phyloP scores from a whole-genome alignment of 2,329 filamentous ascomycete genomes.

The Pyricularia pennisetigena region DNA sequence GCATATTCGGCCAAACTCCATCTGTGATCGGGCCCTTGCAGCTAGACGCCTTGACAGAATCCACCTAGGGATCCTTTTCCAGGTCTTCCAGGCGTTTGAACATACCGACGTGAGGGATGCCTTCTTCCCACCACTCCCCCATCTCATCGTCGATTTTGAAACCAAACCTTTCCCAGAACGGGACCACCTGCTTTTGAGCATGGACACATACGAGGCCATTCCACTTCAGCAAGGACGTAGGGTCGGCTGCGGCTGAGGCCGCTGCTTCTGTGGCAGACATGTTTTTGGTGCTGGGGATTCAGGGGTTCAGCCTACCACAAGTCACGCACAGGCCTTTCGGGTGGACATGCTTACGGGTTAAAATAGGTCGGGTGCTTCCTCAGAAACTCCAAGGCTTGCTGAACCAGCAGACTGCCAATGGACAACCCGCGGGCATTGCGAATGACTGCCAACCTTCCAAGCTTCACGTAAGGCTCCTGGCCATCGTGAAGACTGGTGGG shows the following conservation, averaged over 20 bases:
- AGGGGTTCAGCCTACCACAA: not conserved
- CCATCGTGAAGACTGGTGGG: conserved; percentile 45
- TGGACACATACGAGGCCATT: conserved; percentile 69
- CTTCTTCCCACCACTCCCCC: conserved; percentile 75
- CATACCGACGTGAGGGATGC: conserved; percentile 81
- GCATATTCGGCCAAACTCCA: not conserved
- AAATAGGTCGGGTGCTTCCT: conserved; percentile 47
- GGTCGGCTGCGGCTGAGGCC: not conserved
- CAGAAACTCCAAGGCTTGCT: conserved; percentile 60
- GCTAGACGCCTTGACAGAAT: not conserved
- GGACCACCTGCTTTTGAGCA: conserved; percentile 58
- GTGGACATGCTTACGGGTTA: conserved; percentile 21
- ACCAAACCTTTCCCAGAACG: conserved; percentile 60
- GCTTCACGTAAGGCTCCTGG: conserved; percentile 68
- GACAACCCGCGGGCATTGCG: conserved; percentile 54
- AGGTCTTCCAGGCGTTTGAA: conserved; percentile 37
- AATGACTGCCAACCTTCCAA: conserved; percentile 68
- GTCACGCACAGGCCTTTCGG: conserved; percentile 6
- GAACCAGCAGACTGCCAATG: conserved; percentile 57
- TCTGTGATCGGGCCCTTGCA: not conserved
- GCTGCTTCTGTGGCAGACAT: too few species aligned
- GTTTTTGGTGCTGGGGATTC: not conserved
- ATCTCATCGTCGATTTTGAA: conserved; percentile 65
- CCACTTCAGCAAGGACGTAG: conserved; percentile 43
- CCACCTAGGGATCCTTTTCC: not conserved